These are phyloP conservation scores for Phoma herbarum DNA, from an alignment of 2,329 filamentous ascomycete species.

Conservation along the genomic window DNA sequence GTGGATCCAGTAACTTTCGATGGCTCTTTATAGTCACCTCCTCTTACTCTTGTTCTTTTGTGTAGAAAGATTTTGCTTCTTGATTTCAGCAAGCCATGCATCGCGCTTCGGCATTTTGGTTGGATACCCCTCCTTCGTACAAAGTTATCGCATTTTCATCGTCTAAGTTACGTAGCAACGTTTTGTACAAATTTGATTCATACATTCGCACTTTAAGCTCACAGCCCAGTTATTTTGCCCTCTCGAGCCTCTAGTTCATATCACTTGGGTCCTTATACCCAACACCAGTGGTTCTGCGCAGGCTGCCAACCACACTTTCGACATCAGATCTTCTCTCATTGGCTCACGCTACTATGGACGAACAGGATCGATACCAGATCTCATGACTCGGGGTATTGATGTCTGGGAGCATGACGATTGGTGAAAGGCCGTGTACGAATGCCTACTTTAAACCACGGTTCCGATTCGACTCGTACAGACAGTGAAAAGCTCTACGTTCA, in stretches of 20 bases:
- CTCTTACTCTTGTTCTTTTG: neutral
- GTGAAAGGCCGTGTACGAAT: neutral
- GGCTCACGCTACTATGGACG: neutral
- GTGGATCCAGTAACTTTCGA: neutral
- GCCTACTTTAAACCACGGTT: neutral
- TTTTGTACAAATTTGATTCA: neutral
- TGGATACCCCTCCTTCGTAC: conserved; percentile 20
- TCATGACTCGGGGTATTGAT: neutral
- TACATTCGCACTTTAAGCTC: neutral
- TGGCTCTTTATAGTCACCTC: neutral
- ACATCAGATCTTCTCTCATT: neutral
- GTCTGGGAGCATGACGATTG: neutral
- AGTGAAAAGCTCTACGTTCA: neutral
- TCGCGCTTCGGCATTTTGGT: conserved; percentile 15
- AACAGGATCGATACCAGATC: neutral
- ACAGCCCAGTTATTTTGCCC: neutral
- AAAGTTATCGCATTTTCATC: neutral
- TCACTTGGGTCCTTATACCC: neutral
- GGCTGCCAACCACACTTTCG: neutral
- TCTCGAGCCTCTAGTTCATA: neutral
- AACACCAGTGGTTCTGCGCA: conserved; percentile 1
- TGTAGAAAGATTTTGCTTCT: conserved; percentile 7
- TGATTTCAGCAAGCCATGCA: conserved; percentile 15
- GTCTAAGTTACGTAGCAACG: neutral
- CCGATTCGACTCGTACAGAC: neutral